Base-by-base conservation (phyloP, 2,329 filamentous ascomycete genomes). In the Neofusicoccum kwambonambiense region DNA sequence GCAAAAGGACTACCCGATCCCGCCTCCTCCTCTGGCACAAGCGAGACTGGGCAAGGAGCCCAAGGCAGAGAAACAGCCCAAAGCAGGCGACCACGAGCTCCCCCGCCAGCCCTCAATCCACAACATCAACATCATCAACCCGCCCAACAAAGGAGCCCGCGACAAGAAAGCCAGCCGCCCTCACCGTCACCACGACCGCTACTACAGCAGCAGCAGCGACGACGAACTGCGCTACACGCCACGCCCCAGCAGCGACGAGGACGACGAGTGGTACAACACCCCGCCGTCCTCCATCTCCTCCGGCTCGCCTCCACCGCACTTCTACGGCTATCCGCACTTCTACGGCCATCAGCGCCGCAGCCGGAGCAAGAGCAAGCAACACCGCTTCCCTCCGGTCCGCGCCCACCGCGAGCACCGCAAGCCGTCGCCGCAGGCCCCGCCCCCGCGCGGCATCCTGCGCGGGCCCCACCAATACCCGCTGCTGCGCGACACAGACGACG, bases 121-220 rank as follows among this genome's bases (percentile, higher is more conserved):
- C 12, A 60, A 45, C 42, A 45, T 60, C 42, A 47, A 45, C 56
- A 47, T 35, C 42, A 60, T 47, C 41, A 60, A 35, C 39, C 37
- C 37, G 13, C 41, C 41, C 41, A 19, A 27, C 54, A 31, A 45
- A 27, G 44, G 35, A 8, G 41, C n/a, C n/a, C 19, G 9, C 8
- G 42, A 47, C 19, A 31, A 60, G 27, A 60, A 60, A 8, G 6
- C 8, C 13, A 17, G 15, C 9, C 31, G 12, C 15, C 15, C n/a
- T 5, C 56, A 12, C 56, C 42, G 27, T 1, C 56, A 49, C 27
- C n/a, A 47, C 41, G 54, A 58, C 9, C 37, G 35, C 19, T 44
- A 45, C 42, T 35, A 44, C 31, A 19, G 5, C 13, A 60, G 56
- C 42, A 60, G 56, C 11, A 44, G 42, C 56, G 56, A 60, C 15